Percentiles rank a stretch among this genome's conserved stretches.
These are phyloP conservation scores for Colletotrichum tanaceti DNA, from an alignment of 2,329 filamentous ascomycete genomes.

Conservation along the genomic window DNA sequence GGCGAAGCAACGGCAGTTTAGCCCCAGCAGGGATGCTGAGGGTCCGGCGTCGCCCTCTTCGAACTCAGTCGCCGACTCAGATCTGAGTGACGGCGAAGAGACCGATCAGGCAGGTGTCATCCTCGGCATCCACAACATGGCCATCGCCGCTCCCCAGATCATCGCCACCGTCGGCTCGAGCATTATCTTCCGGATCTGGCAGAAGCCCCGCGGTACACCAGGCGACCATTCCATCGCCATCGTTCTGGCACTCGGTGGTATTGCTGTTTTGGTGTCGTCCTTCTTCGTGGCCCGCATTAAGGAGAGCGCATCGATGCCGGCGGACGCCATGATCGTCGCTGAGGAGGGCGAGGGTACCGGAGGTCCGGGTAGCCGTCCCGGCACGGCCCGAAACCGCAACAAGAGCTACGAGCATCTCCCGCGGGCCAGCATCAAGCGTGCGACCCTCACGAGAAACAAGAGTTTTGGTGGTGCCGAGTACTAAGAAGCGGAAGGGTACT, in stretches of 20 bases:
- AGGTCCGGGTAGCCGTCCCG: constrained; percentile 44
- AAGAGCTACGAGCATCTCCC: constrained; percentile 56
- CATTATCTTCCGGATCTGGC: constrained; percentile 83
- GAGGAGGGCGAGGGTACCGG: constrained; percentile 55
- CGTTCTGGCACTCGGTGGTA: constrained; percentile 85
- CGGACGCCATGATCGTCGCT: constrained; percentile 53
- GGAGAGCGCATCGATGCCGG: constrained; percentile 64
- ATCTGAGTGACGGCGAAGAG: constrained; percentile 62
- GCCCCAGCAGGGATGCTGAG: constrained; percentile 31
- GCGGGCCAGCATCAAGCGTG: constrained; percentile 58
- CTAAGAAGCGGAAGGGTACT: constrained; percentile 42
- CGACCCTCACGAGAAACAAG: constrained; percentile 60
- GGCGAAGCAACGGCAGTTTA: constrained; percentile 46
- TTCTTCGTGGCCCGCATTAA: constrained; percentile 76
- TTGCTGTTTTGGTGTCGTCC: constrained; percentile 81
- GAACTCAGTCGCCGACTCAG: constrained; percentile 30
- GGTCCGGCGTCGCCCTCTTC: constrained; percentile 32
- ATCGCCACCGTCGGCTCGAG: constrained; percentile 87
- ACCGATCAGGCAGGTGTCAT: constrained; percentile 88
- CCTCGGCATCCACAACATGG: constrained; percentile 94
- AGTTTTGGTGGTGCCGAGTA: constrained; percentile 64
- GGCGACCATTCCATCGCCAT: constrained; percentile 90
- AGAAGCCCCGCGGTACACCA: constrained; percentile 86
- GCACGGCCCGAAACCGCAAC: constrained; percentile 51
- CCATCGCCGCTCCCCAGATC: constrained; percentile 91